phyloP scores from a whole-genome alignment of 768 basidiomycete species.

The Kwoniella pini region DNA sequence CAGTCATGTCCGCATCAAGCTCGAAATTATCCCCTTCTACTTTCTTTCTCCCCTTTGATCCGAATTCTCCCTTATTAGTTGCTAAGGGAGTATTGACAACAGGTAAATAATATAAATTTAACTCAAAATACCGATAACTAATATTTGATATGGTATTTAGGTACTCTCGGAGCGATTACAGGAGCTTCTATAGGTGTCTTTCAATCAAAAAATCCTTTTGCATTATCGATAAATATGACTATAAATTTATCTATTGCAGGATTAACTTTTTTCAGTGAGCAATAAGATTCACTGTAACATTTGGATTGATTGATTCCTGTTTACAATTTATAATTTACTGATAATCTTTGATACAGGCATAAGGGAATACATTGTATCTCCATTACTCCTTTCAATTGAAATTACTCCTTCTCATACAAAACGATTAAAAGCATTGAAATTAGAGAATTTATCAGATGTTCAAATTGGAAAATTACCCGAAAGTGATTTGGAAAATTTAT shows the following conservation, averaged over 20 bases:
- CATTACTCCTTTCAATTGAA: slow-evolving; percentile 60
- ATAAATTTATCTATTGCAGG: slow-evolving; percentile 73
- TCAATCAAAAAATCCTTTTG: slow-evolving; percentile 59
- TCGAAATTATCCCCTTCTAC: neutral
- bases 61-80: slow-evolving; percentile 42
- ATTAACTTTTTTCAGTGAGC: slow-evolving; percentile 75
- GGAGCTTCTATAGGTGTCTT: slow-evolving; percentile 60
- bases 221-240: slow-evolving; percentile 64
- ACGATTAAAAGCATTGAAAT: slow-evolving; percentile 15
- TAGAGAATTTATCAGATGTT: slow-evolving; percentile 4
- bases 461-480: slow-evolving; percentile 25
- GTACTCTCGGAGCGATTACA: slow-evolving; percentile 61
- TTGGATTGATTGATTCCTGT: slow-evolving; percentile 81
- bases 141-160: too few species aligned
- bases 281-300: neutral
- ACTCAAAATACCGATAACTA: too few species aligned
- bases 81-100: slow-evolving; percentile 34
- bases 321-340: slow-evolving; percentile 47
- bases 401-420: slow-evolving; percentile 59
- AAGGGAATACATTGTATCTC: slow-evolving; percentile 74
- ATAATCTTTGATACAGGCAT: slow-evolving; percentile 58
- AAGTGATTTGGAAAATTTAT: slow-evolving; percentile 38
- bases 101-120: slow-evolving; percentile 30
- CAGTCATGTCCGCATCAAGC: slow-evolving; percentile 1
- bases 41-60: slow-evolving; percentile 32